Evolutionary conservation across 495 filamentous ascomycete species (phyloP), one percentile per base, ranked within the genome.

Genomic region (Penicillium fimorum): DNA sequence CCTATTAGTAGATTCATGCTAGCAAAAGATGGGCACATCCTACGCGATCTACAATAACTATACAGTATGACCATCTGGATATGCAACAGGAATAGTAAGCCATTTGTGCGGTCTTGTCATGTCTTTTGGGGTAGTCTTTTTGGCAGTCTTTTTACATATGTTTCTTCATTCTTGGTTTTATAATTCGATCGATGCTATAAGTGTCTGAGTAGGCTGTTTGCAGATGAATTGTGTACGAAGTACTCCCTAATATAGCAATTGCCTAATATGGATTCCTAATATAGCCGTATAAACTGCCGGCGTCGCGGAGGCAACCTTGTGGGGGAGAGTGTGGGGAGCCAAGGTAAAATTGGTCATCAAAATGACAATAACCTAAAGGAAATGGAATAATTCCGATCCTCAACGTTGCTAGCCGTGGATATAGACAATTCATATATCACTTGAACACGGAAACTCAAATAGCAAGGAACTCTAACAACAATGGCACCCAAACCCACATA

Each of bases 401-500:
- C 29, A 20, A 20, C 3, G 5, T 2, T 17, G 2, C 2, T 45
- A 15, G 33, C 25, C 25, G 25, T 38, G 35, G n/a, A n/a, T 8
- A 38, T 8, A 3, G 35, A 17, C 7, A 17, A 9, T 38, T 37
- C 4, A 18, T 41, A 42, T 13, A 29, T 48, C 24, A 11, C 37
- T 20, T 13, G 5, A 13, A 3, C 10, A 40, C 48, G 41, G 3
- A 17, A 41, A 10, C 15, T 4, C 30, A 17, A 25, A 13, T 18
- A 22, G 18, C 7, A 49, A 8, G 12, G 29, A 24, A 17, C n/a
- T 9, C 25, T 5, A 46, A 5, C 53, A 57, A 20, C 53, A 57
- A 24, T 64, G 61, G 33, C 30, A 5, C 44, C 33, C 2, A 38
- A 56, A 37, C 56, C 64, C 13, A 67, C 43, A 25, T 75, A 69